Conservation (phyloP, 2,329 filamentous ascomycete species). For the Colletotrichum ledebouriae region DNA sequence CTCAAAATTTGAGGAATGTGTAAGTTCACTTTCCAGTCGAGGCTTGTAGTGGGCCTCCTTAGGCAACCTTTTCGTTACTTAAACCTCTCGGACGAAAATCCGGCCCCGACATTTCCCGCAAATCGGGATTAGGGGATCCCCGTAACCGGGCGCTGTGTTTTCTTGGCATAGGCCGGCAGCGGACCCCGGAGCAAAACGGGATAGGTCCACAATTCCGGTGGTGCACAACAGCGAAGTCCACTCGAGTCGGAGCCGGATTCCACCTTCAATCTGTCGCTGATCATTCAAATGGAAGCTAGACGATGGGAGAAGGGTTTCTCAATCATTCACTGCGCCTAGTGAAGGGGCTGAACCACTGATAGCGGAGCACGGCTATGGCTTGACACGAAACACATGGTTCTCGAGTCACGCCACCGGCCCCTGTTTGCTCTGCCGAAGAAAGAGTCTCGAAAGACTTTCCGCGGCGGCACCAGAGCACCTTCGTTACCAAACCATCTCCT, state of each 20-base stretch:
- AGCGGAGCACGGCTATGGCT: slow-evolving; percentile 26
- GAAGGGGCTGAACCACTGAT: slow-evolving; percentile 23
- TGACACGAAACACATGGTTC: slow-evolving; percentile 17
- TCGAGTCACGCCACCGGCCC: slow-evolving; percentile 36
- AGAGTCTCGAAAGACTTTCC: slow-evolving; percentile 2
- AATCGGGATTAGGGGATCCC: slow-evolving; percentile 9
- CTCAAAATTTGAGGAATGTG: slow-evolving; percentile 10
- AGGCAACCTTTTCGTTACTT: slow-evolving; percentile 15
- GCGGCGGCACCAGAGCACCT: neutral
- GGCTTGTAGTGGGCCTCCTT: slow-evolving; percentile 7
- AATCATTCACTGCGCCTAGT: slow-evolving; percentile 1
- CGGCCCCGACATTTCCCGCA: slow-evolving; percentile 9
- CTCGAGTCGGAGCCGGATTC: neutral
- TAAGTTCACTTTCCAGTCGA: slow-evolving; percentile 16
- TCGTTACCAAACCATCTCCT: neutral
- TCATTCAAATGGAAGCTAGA: neutral
- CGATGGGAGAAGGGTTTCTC: neutral
- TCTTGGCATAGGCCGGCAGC: slow-evolving; percentile 21
- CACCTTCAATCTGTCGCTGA: too few relatives aligned
- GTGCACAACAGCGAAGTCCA: neutral
- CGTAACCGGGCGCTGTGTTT: slow-evolving; percentile 7
- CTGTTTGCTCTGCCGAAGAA: slow-evolving; percentile 22
- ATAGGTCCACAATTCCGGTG: slow-evolving; percentile 15
- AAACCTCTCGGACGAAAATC: neutral
- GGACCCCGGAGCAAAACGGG: slow-evolving; percentile 7